Evolutionary conservation across 495 filamentous ascomycete species (phyloP).

Genomic region (Aspergillus nidulans): DNA sequence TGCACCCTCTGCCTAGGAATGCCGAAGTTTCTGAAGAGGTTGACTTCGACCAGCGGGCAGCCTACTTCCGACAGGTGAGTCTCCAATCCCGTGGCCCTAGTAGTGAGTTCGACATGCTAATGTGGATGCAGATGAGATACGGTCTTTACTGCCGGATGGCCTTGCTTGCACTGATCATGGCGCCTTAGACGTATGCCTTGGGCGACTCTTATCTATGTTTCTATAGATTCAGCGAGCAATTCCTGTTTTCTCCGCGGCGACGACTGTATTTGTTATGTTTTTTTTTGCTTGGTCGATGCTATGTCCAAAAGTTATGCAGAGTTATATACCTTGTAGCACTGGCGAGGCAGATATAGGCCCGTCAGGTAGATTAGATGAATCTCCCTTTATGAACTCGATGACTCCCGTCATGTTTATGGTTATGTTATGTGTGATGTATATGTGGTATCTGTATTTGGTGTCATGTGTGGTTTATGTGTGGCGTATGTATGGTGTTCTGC

Average conservation of each 20-base stretch:
- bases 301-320: slow-evolving; percentile 35
- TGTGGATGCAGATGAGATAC: slow-evolving; percentile 80
- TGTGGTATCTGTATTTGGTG: slow-evolving; percentile 1
- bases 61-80: slow-evolving; percentile 98
- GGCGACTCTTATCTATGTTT: slow-evolving; percentile 9
- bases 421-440: slow-evolving; percentile 26
- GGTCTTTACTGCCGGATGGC: slow-evolving; percentile 98
- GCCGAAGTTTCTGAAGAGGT: slow-evolving; percentile 91
- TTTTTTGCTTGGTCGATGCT: slow-evolving; percentile 18
- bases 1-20: slow-evolving; percentile 94
- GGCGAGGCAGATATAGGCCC: slow-evolving; percentile 21
- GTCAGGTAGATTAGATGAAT: slow-evolving; percentile 46
- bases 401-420: slow-evolving; percentile 34
- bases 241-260: slow-evolving; percentile 11
- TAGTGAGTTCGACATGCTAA: slow-evolving; percentile 23
- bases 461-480: slow-evolving; percentile 17
- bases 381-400: slow-evolving; percentile 36
- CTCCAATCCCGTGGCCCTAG: background rate
- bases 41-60: slow-evolving; percentile 92
- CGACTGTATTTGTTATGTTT: slow-evolving; percentile 26
- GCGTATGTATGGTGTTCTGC: slow-evolving; percentile 15
- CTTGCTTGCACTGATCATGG: slow-evolving; percentile 86
- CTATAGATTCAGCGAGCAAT: background rate
- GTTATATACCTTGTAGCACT: slow-evolving; percentile 34
- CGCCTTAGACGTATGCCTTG: slow-evolving; percentile 39